These are phyloP conservation scores for Beauveria pseudobassiana DNA, from an alignment of 2,329 filamentous ascomycete genomes.

Conservation along the genomic window DNA sequence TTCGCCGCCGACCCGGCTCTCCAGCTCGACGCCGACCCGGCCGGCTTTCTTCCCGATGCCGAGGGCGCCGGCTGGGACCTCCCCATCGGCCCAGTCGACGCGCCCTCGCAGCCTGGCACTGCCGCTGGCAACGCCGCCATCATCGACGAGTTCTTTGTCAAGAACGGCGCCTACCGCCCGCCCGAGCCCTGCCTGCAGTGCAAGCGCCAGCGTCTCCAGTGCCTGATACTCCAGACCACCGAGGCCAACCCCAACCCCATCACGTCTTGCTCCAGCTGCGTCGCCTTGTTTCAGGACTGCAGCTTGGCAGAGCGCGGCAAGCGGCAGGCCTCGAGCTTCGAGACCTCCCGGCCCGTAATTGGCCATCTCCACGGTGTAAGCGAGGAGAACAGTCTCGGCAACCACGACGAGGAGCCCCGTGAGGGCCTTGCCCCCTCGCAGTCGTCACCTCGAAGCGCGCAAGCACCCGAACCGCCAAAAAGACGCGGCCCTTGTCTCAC, in stretches of 20 bases:
- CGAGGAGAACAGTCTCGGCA: conserved; percentile 25
- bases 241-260: conserved; percentile 41
- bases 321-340: conserved; percentile 36
- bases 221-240: conserved; percentile 39
- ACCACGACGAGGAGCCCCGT: background rate
- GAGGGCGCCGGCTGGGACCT: background rate
- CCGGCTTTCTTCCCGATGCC: background rate
- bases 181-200: conserved; percentile 37
- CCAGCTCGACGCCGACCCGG: background rate
- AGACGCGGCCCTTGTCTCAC: conserved; percentile 35
- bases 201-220: conserved; percentile 36
- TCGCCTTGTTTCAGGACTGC: conserved; percentile 42
- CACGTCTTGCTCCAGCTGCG: conserved; percentile 41
- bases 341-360: conserved; percentile 38
- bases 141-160: conserved; percentile 30
- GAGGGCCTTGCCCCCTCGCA: background rate
- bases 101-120: background rate
- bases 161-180: conserved; percentile 35
- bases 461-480: conserved; percentile 35
- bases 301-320: conserved; percentile 39
- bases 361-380: conserved; percentile 41
- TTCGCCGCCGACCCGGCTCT: background rate
- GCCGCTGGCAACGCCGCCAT: conserved; percentile 13
- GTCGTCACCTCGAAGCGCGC: conserved; percentile 22
- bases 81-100: background rate